Base-by-base conservation (phyloP, 306 rosid species). In the Citrullus mucosospermus region DNA sequence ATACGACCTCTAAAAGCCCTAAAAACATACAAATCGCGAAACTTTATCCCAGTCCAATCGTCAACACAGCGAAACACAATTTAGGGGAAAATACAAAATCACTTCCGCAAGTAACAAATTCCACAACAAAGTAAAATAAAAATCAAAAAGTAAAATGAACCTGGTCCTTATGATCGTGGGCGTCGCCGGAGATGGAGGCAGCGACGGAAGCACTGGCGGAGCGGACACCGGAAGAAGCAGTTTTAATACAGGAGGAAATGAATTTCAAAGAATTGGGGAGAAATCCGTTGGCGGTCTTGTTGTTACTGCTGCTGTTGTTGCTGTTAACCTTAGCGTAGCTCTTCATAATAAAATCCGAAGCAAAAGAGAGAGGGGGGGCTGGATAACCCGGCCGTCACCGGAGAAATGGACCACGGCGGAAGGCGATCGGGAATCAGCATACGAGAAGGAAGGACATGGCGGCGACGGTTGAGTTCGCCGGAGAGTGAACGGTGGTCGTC, bases 151-250 rank as follows among this genome's bases (percentile, higher is more conserved):
- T 13, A 17, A 30, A 65, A 38, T 8, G 28, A 32, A 92, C 98
- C 98, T 92, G 97, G 86, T 92, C 98, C 44, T 83, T 91, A 59
- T 59, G 83, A 80, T 87, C 90, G 41, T 82, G 82, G 6, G 83
- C 85, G 28, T 92, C 98, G 81, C 88, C 89, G 79, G 95, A 80
- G 74, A 94, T 90, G 44, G 97, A 90, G 44, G 97, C 89, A 38
- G 97, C 93, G 82, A 89, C 92, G 85, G 98, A 84, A 77, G 93
- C 91, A 76, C 92, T 82, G 78, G 96, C 98, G 0, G 97, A 90
- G 16, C 93, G 90, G 51, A 90, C 95, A 48, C 97, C 97, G 60
- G 97, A 88, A 60, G 98, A 92, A 66, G 98, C 98, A 36, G 93
- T 92, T 81, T 88, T 94, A 78, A 94, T 85, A 83, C 96, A 94